Percentiles rank a stretch among this genome's conserved stretches.
phyloP scores from a whole-genome alignment of 2,329 filamentous ascomycete species.

The Ophiostoma ips region DNA sequence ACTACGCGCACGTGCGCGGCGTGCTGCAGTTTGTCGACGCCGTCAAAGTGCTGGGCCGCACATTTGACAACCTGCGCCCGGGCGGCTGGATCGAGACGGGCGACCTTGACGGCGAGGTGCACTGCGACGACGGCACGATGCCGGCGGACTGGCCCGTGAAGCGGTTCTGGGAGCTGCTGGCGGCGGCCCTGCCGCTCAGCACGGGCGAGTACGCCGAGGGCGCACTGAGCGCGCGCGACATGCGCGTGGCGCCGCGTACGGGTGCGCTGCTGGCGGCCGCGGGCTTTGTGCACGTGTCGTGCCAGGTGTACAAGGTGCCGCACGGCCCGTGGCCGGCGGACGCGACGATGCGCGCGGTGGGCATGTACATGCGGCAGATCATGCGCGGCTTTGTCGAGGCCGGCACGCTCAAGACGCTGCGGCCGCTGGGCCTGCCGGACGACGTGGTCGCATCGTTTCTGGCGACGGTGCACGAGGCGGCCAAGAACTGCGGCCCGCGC shows the following conservation, averaged over 20 bases:
- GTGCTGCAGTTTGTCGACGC: conserved; percentile 34
- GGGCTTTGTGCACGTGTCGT: conserved; percentile 29
- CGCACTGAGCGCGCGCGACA: conserved; percentile 22
- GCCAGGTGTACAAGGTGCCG: conserved; percentile 28
- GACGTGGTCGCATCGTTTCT: conserved; percentile 20
- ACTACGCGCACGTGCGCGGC: conserved; percentile 38
- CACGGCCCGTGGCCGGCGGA: conserved; percentile 31
- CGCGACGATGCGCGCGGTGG: conserved; percentile 24
- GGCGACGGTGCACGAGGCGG: conserved; percentile 15
- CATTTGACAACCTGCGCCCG: conserved; percentile 24
- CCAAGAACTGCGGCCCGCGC: conserved; percentile 21
- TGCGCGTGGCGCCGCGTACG: conserved; percentile 16
- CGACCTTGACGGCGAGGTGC: conserved; percentile 28
- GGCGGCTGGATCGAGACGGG: conserved; percentile 34
- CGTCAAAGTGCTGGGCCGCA: conserved; percentile 21
- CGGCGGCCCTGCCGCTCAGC: conserved; percentile 15
- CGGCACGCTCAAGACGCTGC: conserved; percentile 24
- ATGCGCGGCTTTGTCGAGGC: conserved; percentile 24
- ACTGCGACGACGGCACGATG: conserved; percentile 33
- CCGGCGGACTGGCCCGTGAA: conserved; percentile 23
- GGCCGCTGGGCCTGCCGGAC: conserved; percentile 20
- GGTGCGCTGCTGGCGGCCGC: conserved; percentile 24
- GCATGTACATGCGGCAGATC: conserved; percentile 25
- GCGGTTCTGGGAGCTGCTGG: conserved; percentile 17
- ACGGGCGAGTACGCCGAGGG: conserved; percentile 13